Evolutionary conservation across 371 early-diverging fungal species (phyloP).

Genomic region (Lichtheimia hyalospora): DNA sequence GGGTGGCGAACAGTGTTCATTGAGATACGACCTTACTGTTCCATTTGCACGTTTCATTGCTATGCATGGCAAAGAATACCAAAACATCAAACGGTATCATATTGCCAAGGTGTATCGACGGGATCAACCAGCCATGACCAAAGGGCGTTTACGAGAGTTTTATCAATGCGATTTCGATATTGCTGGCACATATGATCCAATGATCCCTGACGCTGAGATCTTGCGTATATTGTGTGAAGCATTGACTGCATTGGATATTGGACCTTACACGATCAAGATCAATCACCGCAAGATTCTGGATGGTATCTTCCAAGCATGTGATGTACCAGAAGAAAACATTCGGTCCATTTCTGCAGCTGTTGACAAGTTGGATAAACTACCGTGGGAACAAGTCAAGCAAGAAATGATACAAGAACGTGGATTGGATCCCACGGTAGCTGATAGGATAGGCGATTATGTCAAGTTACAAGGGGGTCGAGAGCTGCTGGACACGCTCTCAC

Average conservation of each 20-base stretch:
- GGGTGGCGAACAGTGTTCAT: slow-evolving; percentile 96
- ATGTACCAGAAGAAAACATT: slow-evolving; percentile 86
- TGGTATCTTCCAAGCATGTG: slow-evolving; percentile 93
- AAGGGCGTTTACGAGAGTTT: slow-evolving; percentile 99
- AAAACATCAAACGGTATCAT: slow-evolving; percentile 97
- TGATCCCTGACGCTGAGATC: slow-evolving; percentile 98
- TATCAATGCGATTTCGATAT: slow-evolving; percentile 99
- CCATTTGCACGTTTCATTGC: slow-evolving; percentile 98
- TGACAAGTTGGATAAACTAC: slow-evolving; percentile 98
- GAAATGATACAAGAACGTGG: slow-evolving; percentile 94
- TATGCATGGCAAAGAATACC: slow-evolving; percentile 80
- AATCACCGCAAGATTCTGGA: slow-evolving; percentile 97
- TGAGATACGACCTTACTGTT: slow-evolving; percentile 98
- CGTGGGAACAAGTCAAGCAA: slow-evolving; percentile 90
- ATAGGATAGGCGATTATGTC: slow-evolving; percentile 89
- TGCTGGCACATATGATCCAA: slow-evolving; percentile 93
- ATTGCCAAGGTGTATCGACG: slow-evolving; percentile 99
- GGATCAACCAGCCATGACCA: slow-evolving; percentile 99
- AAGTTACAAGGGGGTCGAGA: slow-evolving; percentile 74
- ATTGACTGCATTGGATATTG: slow-evolving; percentile 73
- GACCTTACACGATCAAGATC: slow-evolving; percentile 86
- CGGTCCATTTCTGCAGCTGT: slow-evolving; percentile 96
- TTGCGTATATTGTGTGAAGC: slow-evolving; percentile 85
- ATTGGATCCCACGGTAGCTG: slow-evolving; percentile 74
- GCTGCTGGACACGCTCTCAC: slow-evolving; percentile 64